Percentiles rank a stretch among this genome's conserved stretches.
phyloP scores from a whole-genome alignment of 345 rosid genomes.

The Adansonia digitata region DNA sequence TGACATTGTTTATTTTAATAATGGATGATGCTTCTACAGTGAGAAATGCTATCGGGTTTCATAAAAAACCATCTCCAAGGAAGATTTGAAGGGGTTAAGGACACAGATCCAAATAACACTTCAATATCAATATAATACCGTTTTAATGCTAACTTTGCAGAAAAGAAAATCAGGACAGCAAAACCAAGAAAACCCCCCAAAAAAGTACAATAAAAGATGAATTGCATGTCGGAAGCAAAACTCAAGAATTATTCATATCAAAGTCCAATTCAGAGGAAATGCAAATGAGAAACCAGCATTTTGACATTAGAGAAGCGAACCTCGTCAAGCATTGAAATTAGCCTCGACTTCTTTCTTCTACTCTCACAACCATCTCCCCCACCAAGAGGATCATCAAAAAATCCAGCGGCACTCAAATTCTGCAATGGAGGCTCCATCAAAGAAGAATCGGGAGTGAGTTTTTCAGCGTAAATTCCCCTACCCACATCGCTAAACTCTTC shows the following conservation, averaged over 20 bases:
- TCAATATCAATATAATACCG: neutral
- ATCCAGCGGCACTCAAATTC: constrained; percentile 31
- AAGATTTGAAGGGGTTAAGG: constrained; percentile 17
- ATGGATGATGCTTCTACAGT: constrained; percentile 15
- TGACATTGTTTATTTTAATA: constrained; percentile 14
- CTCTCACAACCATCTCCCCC: constrained; percentile 40
- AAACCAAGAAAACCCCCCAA: neutral
- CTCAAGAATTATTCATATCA: neutral
- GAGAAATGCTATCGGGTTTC: neutral
- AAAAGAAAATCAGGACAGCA: neutral
- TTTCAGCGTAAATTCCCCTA: constrained; percentile 46
- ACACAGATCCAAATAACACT: constrained; percentile 4
- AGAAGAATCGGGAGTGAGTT: constrained; percentile 38
- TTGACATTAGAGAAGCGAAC: constrained; percentile 27
- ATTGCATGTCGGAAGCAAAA: neutral
- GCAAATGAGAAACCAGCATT: neutral
- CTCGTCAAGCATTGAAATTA: constrained; percentile 86
- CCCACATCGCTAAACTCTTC: constrained; percentile 77
- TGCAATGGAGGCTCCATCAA: constrained; percentile 49
- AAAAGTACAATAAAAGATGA: constrained; percentile 2
- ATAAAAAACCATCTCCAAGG: constrained; percentile 17
- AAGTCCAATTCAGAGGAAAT: neutral
- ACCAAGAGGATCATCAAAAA: constrained; percentile 28
- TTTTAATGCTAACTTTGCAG: neutral
- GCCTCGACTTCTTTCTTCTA: constrained; percentile 65